Evolutionary conservation across 2,329 filamentous ascomycete species (phyloP).

Genomic region (Fusarium temperatum): DNA sequence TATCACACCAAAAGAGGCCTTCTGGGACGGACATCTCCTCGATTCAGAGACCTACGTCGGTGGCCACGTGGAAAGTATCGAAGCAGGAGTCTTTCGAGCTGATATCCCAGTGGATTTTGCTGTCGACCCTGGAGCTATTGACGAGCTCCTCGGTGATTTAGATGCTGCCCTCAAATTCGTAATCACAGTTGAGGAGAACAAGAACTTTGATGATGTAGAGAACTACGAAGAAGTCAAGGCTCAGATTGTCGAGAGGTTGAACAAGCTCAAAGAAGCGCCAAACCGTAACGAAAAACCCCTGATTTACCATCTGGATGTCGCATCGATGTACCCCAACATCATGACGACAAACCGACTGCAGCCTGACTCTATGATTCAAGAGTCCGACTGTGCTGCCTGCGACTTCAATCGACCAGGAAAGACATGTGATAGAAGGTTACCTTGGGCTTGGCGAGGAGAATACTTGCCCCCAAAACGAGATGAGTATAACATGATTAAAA

Average conservation of each 20-base stretch:
- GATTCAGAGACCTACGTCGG: slow-evolving; percentile 99
- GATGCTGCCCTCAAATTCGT: slow-evolving; percentile 91
- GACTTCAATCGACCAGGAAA: slow-evolving; percentile 98
- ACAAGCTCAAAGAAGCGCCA: slow-evolving; percentile 80
- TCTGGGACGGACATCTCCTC: slow-evolving; percentile 95
- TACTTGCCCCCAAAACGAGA: slow-evolving; percentile 95
- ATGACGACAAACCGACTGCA: slow-evolving; percentile 99
- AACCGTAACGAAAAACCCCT: slow-evolving; percentile 86
- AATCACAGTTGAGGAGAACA: slow-evolving; percentile 84
- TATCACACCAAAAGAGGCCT: slow-evolving; percentile 86
- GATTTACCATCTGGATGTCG: slow-evolving; percentile 98
- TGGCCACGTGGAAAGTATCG: slow-evolving; percentile 98
- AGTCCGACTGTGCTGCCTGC: slow-evolving; percentile 95
- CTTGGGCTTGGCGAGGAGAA: slow-evolving; percentile 98
- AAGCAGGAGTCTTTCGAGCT: slow-evolving; percentile 94
- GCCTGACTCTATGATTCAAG: slow-evolving; percentile 98
- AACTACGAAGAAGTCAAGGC: slow-evolving; percentile 87
- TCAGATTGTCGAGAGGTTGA: slow-evolving; percentile 78
- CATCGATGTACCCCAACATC: slow-evolving; percentile 99
- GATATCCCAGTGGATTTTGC: slow-evolving; percentile 96
- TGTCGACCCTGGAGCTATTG: slow-evolving; percentile 87
- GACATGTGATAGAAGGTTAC: slow-evolving; percentile 92
- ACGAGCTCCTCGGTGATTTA: slow-evolving; percentile 86
- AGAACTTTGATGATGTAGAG: slow-evolving; percentile 78
- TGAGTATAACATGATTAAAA: slow-evolving; percentile 99